phyloP scores from a whole-genome alignment of 2,329 filamentous ascomycete species.

The Calonectria multiphialidica region DNA sequence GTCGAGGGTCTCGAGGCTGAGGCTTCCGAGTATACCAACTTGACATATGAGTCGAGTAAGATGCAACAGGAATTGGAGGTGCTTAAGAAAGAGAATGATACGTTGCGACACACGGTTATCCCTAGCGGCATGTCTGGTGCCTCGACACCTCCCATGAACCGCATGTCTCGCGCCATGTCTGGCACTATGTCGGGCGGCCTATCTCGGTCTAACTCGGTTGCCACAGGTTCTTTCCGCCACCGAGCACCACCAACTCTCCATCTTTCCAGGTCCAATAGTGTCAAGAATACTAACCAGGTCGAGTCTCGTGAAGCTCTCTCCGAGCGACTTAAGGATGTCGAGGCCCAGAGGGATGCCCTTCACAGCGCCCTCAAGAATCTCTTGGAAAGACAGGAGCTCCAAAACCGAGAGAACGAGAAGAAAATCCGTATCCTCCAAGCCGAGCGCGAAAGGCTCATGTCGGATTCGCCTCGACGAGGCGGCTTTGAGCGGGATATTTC shows the following conservation, averaged over 20 bases:
- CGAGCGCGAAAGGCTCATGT: slow-evolving; percentile 81
- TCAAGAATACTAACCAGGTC: slow-evolving; percentile 60
- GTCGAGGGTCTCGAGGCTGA: slow-evolving; percentile 84
- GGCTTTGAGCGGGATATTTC: slow-evolving; percentile 89
- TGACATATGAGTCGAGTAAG: slow-evolving; percentile 84
- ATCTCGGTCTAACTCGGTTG: slow-evolving; percentile 76
- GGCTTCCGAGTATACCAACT: slow-evolving; percentile 77
- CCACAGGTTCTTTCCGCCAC: slow-evolving; percentile 62
- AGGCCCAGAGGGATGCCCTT: slow-evolving; percentile 92
- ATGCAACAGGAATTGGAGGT: slow-evolving; percentile 88
- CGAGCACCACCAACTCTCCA: slow-evolving; percentile 51
- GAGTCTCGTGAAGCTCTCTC: slow-evolving; percentile 78
- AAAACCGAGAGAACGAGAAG: slow-evolving; percentile 87
- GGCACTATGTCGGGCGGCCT: slow-evolving; percentile 68
- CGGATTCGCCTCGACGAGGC: slow-evolving; percentile 76
- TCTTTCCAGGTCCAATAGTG: slow-evolving; percentile 71
- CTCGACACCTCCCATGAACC: slow-evolving; percentile 37
- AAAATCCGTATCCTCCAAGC: slow-evolving; percentile 81
- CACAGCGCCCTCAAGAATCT: slow-evolving; percentile 89
- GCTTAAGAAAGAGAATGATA: slow-evolving; percentile 76
- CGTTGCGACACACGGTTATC: slow-evolving; percentile 59
- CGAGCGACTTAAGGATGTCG: slow-evolving; percentile 90
- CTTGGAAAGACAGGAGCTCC: slow-evolving; percentile 85
- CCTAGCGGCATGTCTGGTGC: slow-evolving; percentile 31
- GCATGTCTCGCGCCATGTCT: slow-evolving; percentile 48